Percentiles rank a stretch among this genome's conserved stretches.
Conservation (phyloP, 306 rosid species). For the Arachis hypogaea region DNA sequence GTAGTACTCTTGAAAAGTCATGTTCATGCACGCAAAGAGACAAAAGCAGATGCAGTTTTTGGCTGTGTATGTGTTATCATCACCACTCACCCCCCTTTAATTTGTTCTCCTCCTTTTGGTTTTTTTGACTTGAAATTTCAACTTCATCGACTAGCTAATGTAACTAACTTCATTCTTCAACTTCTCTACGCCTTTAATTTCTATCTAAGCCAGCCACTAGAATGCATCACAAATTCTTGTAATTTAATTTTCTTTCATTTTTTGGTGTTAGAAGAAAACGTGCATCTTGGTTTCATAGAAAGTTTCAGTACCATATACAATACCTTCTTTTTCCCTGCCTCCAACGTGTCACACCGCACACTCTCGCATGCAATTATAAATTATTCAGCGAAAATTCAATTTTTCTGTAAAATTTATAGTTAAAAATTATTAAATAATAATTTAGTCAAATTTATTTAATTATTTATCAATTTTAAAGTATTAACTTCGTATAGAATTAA, state of each 20-base stretch:
- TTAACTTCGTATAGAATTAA: no score
- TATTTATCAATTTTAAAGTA: no score
- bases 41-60: constrained; percentile 32
- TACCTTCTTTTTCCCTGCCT: constrained; percentile 11
- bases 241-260: not conserved
- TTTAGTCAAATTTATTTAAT: no score
- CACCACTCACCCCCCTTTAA: not conserved
- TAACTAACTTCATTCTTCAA: constrained; percentile 10
- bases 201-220: not conserved
- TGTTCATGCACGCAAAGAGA: constrained; percentile 16
- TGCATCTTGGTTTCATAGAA: constrained; percentile 31
- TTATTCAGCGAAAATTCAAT: no score
- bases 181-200: constrained; percentile 43
- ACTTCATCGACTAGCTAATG: not conserved
- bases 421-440: no score
- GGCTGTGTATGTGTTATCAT: not conserved
- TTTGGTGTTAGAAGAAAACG: constrained; percentile 8
- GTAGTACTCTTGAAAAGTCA: constrained; percentile 36
- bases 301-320: constrained; percentile 15
- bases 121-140: constrained; percentile 25
- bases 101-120: no score
- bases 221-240: not conserved
- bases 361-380: not conserved
- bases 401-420: no score
- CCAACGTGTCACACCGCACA: not conserved